phyloP scores from a whole-genome alignment of 202 grass and related monocot genomes.

The Digitaria exilis region DNA sequence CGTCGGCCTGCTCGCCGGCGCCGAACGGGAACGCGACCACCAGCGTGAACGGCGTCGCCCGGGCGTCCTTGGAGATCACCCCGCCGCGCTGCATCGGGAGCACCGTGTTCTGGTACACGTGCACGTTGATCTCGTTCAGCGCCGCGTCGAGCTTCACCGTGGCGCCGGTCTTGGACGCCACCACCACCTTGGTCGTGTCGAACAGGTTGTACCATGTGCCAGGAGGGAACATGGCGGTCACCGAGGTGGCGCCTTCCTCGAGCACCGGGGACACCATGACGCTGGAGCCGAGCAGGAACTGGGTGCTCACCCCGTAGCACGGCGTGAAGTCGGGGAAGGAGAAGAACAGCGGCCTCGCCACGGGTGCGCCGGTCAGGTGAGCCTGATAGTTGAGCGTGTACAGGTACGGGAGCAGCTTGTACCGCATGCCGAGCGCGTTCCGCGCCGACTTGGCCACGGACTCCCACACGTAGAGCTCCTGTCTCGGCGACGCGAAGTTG shows the following conservation, averaged over 20 bases:
- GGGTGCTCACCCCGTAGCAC: slow-evolving; percentile 78
- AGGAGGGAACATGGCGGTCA: slow-evolving; percentile 77
- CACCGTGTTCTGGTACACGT: slow-evolving; percentile 73
- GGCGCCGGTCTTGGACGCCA: slow-evolving; percentile 41
- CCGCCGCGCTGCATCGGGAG: slow-evolving; percentile 93
- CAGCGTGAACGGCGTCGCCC: slow-evolving; percentile 80
- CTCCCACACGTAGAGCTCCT: slow-evolving; percentile 84
- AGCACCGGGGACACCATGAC: slow-evolving; percentile 93
- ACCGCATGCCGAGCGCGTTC: slow-evolving; percentile 79
- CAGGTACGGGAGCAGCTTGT: slow-evolving; percentile 75
- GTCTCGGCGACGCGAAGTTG: slow-evolving; percentile 78
- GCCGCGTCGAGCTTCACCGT: slow-evolving; percentile 59
- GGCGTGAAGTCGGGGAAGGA: slow-evolving; percentile 79
- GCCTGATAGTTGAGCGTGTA: slow-evolving; percentile 91
- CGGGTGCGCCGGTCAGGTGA: slow-evolving; percentile 68
- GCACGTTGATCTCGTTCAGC: slow-evolving; percentile 88
- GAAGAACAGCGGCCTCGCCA: slow-evolving; percentile 82
- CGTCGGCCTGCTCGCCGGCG: slow-evolving; percentile 46
- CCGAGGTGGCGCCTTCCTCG: slow-evolving; percentile 59
- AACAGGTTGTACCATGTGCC: slow-evolving; percentile 98
- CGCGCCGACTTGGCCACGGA: slow-evolving; percentile 81
- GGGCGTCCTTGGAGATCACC: slow-evolving; percentile 63
- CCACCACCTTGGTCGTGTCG: slow-evolving; percentile 64
- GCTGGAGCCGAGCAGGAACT: slow-evolving; percentile 75
- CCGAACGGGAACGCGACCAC: slow-evolving; percentile 74